Base-by-base conservation (phyloP, 2,329 filamentous ascomycete genomes). In the Fusarium succisae region DNA sequence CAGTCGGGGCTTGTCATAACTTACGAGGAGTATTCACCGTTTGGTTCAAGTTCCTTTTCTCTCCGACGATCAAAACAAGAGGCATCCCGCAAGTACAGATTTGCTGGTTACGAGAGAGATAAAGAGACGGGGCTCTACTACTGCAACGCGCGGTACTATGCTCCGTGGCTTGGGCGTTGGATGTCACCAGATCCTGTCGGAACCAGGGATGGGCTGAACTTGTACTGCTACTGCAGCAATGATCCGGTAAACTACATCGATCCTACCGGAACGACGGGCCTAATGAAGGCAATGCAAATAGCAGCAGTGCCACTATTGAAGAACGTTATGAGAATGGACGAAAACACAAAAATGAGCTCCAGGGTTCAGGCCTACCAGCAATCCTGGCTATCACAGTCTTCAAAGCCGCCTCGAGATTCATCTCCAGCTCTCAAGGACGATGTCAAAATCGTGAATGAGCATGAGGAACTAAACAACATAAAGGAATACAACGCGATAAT, bases 281-380 rank as follows among this genome's bases (percentile, higher is more conserved):
- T 20, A 0, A 0, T 24, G 0, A 18, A 24, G 9, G 47, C 28
- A 13, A 30, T 51, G 28, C 28, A 0, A 3, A 35, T 51, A 24
- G 22, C 22, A 3, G 47, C 30, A 22, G 28, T 22, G 7, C 30
- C 45, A 30, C 0, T 28, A 0, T 30, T 15, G 0, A 48, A 30
- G 18, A 30, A 0, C 14, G 14, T 0, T 0, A n/a, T 3, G 17
- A 20, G 12, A 20, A 26, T 26, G 44, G 0, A 9, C 18, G 17
- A 45, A 20, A 20, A 0, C 44, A 6, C 44, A 1, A 45, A 20
- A 20, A 20, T 7, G 12, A 6, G 43, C 1, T 2, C 9, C 8
- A 7, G 1, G 1, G 14, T 8, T 22, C 3, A n/a, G 39, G 1
- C 22, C 41, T 45, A 14, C 4, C 43, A 26, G 12, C 43, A 0